phyloP scores from a whole-genome alignment of 2,329 filamentous ascomycete species.

The Stagonosporopsis vannaccii region DNA sequence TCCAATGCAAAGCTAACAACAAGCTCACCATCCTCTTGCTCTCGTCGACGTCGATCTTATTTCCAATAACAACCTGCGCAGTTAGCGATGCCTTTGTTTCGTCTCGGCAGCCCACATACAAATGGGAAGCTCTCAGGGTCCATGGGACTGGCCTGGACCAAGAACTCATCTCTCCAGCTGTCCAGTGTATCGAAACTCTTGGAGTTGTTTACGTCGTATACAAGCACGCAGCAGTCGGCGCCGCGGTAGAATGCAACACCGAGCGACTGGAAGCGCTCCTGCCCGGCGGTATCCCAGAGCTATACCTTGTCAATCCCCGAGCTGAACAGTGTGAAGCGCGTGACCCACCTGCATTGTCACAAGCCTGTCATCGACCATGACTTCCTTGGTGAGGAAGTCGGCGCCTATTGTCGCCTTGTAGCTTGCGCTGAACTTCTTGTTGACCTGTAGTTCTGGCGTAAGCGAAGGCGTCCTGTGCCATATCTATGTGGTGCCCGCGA shows the following conservation, averaged over 20 bases:
- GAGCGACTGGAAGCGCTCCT: conserved; percentile 96
- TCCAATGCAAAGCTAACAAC: too few species aligned
- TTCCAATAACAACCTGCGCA: conserved; percentile 84
- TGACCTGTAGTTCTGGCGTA: conserved; percentile 71
- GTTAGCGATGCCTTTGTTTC: conserved; percentile 19
- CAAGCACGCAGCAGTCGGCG: conserved; percentile 96
- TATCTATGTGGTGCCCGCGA: not conserved
- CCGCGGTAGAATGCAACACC: conserved; percentile 97
- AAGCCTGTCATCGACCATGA: conserved; percentile 93
- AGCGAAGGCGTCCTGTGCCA: conserved; percentile 4
- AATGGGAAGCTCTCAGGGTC: conserved; percentile 98
- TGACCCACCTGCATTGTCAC: conserved; percentile 93
- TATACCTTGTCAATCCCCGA: conserved; percentile 51
- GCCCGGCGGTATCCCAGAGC: conserved; percentile 98
- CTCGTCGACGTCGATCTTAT: conserved; percentile 99
- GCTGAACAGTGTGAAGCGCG: conserved; percentile 9
- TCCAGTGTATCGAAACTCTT: conserved; percentile 99
- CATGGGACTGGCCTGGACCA: conserved; percentile 95
- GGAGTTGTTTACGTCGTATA: conserved; percentile 98
- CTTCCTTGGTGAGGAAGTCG: conserved; percentile 98
- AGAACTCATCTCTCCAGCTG: conserved; percentile 97
- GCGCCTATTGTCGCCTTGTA: conserved; percentile 99
- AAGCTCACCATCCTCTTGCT: conserved; percentile 83
- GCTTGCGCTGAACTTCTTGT: conserved; percentile 99
- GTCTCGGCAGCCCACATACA: conserved; percentile 58